Evolutionary conservation across 2,329 filamentous ascomycete genomes (phyloP).

Genomic region (Talaromyces marneffei): DNA sequence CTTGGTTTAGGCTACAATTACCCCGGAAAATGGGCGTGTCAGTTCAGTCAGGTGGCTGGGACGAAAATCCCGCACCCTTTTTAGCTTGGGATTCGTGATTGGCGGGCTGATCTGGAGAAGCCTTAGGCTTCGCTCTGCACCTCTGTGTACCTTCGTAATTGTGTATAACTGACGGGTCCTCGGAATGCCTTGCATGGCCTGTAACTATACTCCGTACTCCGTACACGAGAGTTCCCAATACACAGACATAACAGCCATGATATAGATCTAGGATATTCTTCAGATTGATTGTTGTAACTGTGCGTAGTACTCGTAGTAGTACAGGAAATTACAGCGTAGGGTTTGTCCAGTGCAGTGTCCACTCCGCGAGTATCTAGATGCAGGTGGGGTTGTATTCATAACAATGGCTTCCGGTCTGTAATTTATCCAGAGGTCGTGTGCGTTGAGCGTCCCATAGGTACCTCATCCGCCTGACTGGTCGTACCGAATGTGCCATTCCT

Average conservation of each 20-base stretch:
- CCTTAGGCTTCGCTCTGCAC: not conserved
- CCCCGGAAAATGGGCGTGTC: not conserved
- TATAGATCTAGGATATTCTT: not conserved
- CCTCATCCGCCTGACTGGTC: not conserved
- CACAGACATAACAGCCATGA: not conserved
- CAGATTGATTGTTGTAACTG: not conserved
- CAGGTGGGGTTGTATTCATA: constrained; percentile 6
- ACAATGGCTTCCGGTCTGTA: not conserved
- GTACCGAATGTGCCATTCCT: not conserved
- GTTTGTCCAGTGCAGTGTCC: not conserved
- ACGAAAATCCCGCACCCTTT: constrained; percentile 2
- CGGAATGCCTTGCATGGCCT: not conserved
- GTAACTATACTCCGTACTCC: not conserved
- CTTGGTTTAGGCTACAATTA: not conserved
- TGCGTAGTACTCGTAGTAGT: not conserved
- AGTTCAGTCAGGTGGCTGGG: not conserved
- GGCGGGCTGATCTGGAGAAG: not conserved
- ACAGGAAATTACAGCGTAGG: not conserved
- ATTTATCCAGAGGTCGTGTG: not conserved
- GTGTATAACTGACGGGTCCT: not conserved
- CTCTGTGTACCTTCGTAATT: not conserved
- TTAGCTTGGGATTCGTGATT: not conserved
- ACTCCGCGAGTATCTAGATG: not conserved
- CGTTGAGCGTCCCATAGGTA: not conserved
- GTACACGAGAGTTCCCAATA: not conserved